Base-by-base conservation (phyloP, 2,329 filamentous ascomycete genomes). In the Venturiaceae sp. region DNA sequence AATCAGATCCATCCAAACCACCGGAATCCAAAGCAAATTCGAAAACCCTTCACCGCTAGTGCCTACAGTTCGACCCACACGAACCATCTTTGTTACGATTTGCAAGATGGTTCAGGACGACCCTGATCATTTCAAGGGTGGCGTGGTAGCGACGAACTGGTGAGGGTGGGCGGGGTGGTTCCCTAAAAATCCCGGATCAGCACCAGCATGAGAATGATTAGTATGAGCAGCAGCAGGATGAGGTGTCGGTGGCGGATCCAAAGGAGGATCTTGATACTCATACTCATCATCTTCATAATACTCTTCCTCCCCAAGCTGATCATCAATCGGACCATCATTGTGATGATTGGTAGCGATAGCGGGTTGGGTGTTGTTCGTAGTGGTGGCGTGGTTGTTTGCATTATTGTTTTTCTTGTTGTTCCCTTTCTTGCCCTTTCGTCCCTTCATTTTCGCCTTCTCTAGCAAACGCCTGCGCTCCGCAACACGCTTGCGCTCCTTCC, bases 381-480 rank as follows among this genome's bases (percentile, higher is more conserved):
- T 21, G 6, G 34, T 33, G 14, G 39, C 41, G 14, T 33, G 26
- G 13, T 57, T 46, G 23, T 46, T 46, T 11, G 55, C 41, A 33
- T 34, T n/a, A 21, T 41, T 41, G 16, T 52, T 57, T n/a, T 57
- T 57, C 34, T 53, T 53, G 16, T 94, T 95, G 64, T 77, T 83
- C 28, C 81, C 80, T 75, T 96, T 96, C 77, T 89, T 95, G 55
- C 85, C 86, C 75, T 96, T 96, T 33, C 91, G 83, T 56, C 87
- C 88, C 75, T 95, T 96, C 76, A 91, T 89, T 76, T 96, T 95
- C 23, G 92, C 91, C 73, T 96, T 96, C 69, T 96, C 92, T 58
- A 96, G 73, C 33, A 95, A 75, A 53, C 92, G 80, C 62, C 87
- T 84, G 67, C 92, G 88, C 71, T 96, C 90, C n/a, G 88, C 90